A percentile compares a stretch with the other conserved stretches of the same genome.
phyloP scores from a whole-genome alignment of 768 basidiomycete species.

The Saitozyma sp. region DNA sequence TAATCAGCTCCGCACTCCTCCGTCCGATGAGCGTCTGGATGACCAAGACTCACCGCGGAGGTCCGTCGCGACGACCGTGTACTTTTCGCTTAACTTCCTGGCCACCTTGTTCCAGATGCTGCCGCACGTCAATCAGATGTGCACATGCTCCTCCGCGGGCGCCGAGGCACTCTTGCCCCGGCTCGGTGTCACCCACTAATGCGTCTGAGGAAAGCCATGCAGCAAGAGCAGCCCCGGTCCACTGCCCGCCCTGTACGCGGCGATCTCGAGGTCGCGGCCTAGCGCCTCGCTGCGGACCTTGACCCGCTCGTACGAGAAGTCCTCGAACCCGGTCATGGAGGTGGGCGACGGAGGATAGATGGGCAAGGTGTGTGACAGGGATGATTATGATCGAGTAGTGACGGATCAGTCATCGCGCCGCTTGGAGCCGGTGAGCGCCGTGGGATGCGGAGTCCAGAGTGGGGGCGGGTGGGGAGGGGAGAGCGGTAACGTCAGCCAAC shows the following conservation, averaged over 20 bases:
- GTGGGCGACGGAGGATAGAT: neutral
- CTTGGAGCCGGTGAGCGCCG: too few species aligned
- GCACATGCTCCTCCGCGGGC: neutral
- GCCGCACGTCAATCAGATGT: slow-evolving; percentile 5
- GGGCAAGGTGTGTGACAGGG: too few species aligned
- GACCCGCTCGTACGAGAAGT: slow-evolving; percentile 7
- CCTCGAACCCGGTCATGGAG: slow-evolving; percentile 18
- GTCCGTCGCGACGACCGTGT: slow-evolving; percentile 38
- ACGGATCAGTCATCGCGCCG: too few species aligned
- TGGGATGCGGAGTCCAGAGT: too few species aligned
- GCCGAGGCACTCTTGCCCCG: too few species aligned
- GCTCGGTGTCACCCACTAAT: slow-evolving; percentile 19
- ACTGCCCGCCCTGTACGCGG: slow-evolving; percentile 11
- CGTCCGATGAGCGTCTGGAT: neutral
- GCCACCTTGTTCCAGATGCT: slow-evolving; percentile 44
- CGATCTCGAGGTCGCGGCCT: slow-evolving; percentile 7
- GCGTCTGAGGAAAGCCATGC: slow-evolving; percentile 41
- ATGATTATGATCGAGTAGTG: too few species aligned
- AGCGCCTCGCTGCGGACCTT: slow-evolving; percentile 6
- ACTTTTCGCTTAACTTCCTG: slow-evolving; percentile 21
- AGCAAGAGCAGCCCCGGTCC: slow-evolving; percentile 29
- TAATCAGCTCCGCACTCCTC: neutral
- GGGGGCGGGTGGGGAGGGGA: too few species aligned
- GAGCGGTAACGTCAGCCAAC: too few species aligned
- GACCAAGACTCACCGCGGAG: slow-evolving; percentile 29